Conservation (phyloP, 2,329 filamentous ascomycete species). For the Ophiosphaerella narmari region DNA sequence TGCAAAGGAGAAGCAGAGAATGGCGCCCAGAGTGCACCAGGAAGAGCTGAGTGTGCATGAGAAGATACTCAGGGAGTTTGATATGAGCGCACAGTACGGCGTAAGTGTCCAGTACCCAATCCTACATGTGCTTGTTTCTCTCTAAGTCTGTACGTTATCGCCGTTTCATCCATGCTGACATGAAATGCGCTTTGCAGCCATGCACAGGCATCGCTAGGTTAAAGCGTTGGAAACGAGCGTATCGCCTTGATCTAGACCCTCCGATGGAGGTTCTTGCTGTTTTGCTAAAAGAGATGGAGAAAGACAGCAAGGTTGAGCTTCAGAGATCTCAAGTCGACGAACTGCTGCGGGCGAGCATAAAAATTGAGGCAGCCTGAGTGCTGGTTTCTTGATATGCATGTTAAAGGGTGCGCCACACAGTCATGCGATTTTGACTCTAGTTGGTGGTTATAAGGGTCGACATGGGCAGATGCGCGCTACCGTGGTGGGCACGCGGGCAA, state of each 20-base stretch:
- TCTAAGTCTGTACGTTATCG: not conserved
- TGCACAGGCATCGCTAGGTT: conserved; percentile 82
- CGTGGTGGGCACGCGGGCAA: conserved; percentile 9
- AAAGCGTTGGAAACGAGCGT: conserved; percentile 86
- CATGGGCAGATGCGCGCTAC: conserved; percentile 5
- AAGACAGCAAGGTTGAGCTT: conserved; percentile 54
- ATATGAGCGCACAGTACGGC: conserved; percentile 88
- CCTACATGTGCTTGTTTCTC: not conserved
- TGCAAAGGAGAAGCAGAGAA: conserved; percentile 69
- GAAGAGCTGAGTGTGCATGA: conserved; percentile 72
- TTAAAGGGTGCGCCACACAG: not conserved
- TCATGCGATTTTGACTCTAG: not conserved
- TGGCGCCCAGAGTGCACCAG: conserved; percentile 77
- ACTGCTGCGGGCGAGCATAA: conserved; percentile 56
- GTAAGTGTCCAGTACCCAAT: conserved; percentile 58
- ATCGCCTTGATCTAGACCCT: conserved; percentile 80
- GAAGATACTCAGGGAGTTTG: conserved; percentile 89
- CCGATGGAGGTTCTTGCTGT: conserved; percentile 90
- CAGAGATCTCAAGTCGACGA: conserved; percentile 78
- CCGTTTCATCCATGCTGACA: conserved; percentile 11
- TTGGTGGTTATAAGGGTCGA: conserved; percentile 3
- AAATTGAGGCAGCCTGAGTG: conserved; percentile 34
- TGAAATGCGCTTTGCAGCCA: conserved; percentile 61
- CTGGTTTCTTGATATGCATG: not conserved
- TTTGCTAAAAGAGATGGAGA: conserved; percentile 70